A percentile compares a stretch with the other conserved stretches of the same genome.
phyloP scores from a whole-genome alignment of 805 yeast genomes.

The Sugiyamaella qingdaonensis region DNA sequence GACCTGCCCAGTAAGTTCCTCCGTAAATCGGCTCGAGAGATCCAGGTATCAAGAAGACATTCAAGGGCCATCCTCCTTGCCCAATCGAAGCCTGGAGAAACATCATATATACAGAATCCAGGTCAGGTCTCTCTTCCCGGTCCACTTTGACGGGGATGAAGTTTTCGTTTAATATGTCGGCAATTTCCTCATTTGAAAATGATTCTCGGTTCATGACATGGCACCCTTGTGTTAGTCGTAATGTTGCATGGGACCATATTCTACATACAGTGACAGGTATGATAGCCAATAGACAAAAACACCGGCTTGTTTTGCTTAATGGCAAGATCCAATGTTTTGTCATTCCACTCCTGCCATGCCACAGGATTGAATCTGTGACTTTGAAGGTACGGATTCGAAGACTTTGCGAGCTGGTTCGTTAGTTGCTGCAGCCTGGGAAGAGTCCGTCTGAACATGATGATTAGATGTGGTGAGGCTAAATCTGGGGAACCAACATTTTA shows the following conservation, averaged over 20 bases:
- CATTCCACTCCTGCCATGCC: constrained; percentile 37
- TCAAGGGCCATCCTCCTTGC: constrained; percentile 40
- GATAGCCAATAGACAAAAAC: constrained; percentile 36
- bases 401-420: constrained; percentile 16
- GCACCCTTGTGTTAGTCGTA: constrained; percentile 24
- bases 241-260: neutral
- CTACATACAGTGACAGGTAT: constrained; percentile 33
- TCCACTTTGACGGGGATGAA: constrained; percentile 38
- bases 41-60: constrained; percentile 35
- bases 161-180: constrained; percentile 28
- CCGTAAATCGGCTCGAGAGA: constrained; percentile 35
- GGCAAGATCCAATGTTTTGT: constrained; percentile 31
- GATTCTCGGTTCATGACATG: constrained; percentile 37
- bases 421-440: constrained; percentile 6
- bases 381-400: constrained; percentile 27
- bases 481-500: neutral
- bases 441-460: constrained; percentile 6
- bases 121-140: constrained; percentile 38
- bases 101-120: constrained; percentile 37
- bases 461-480: neutral
- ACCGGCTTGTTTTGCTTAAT: constrained; percentile 31
- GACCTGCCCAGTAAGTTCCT: constrained; percentile 38
- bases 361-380: constrained; percentile 32
- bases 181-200: constrained; percentile 27
- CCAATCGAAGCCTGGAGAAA: constrained; percentile 35